Evolutionary conservation across 805 yeast genomes (phyloP), one percentile per base, ranked within the genome.

Genomic region (Metschnikowia picachoensis): DNA sequence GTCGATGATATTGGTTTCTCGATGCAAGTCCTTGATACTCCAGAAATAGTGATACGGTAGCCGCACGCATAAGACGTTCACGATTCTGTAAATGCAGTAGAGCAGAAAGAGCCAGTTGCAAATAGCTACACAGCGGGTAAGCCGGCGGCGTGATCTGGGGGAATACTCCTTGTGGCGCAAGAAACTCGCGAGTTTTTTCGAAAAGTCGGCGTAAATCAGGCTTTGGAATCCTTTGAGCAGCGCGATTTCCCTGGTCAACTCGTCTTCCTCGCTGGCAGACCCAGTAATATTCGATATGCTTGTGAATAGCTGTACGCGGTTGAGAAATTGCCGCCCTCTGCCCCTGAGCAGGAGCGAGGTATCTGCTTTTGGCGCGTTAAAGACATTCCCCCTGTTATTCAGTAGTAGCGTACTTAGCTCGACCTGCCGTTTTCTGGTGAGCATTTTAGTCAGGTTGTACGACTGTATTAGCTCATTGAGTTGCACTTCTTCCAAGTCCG

Each of bases 1-100:
- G 27, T 44, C 46, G 9, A 48, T 36, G 13, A 49, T 30, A 27
- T 38, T 47, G 37, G 52, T 39, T 11, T 46, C 50, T 17, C 45
- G 14, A 20, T 51, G 51, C 15, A 46, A 20, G 31, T 54, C 49
- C 8, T 40, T 40, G 27, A 12, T 41, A 34, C 41, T 34, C 35
- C 45, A 41, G 39, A 46, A 48, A 30, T 48, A 42, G 44, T 57
- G 56, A 53, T 57, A 53, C 12, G 80, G 79, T 13, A 77, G 55
- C 45, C 69, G 70, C 33, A 76, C 44, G 2, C 72, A 32, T 36
- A 75, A 50, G 34, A 75, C 76, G 55, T 67, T 70, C 30, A 74
- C 37, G 6, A 77, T 63, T 43, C 79, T 64, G 58, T 78, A 79
- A 39, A 73, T 44, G 61, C 83, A 78, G 60, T 78, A 78, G n/a